Base-by-base conservation (phyloP, 768 basidiomycete species). In the Suillus subluteus region DNA sequence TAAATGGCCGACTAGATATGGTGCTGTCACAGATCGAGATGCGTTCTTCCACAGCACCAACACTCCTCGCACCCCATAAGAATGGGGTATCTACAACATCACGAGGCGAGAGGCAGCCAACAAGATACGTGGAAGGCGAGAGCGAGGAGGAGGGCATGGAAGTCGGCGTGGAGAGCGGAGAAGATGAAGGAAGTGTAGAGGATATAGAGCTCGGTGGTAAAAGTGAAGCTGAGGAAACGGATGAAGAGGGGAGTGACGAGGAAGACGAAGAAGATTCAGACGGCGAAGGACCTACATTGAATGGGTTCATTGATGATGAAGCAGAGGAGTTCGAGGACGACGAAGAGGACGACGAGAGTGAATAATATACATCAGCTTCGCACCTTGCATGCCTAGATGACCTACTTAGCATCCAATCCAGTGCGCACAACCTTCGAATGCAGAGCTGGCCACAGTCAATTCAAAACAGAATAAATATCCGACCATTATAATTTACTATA, bases 11-110 rank as follows among this genome's bases (percentile, higher is more conserved):
- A 65, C 83, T 99, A 37, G 97, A 98, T 74, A 92, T 96, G 82
- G 94, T 98, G 30, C 84, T 98, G 59, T 91, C 95, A 0, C 98
- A 99, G 75, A 92, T 98, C 64, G 93, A 96, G 75, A 85, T 96
- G 80, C 88, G 96, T 26, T 87, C 92, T 37, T 88, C 91, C n/a
- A 81, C 83, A 16, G 86, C 87, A 13, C 91, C 90, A 26, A 83
- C 87, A 3, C 82, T 86, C 6, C 74, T 88, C 56, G 77, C 81
- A 18, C 78, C 82, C 18, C 82, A 78, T 58, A 80, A 79, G 64
- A 77, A 77, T 38, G 81, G 81, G 68, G 18, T 61, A 13, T 67
- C 76, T 21, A 65, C 74, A 23, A 78, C 76, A 65, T 67, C 76
- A 67, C 75, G 80, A 73, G 74, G 77, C 52, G 76, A 73, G 75